Evolutionary conservation across 768 basidiomycete genomes (phyloP), one percentile per base, ranked within the genome.

Genomic region (Leccinum disarticulatum): DNA sequence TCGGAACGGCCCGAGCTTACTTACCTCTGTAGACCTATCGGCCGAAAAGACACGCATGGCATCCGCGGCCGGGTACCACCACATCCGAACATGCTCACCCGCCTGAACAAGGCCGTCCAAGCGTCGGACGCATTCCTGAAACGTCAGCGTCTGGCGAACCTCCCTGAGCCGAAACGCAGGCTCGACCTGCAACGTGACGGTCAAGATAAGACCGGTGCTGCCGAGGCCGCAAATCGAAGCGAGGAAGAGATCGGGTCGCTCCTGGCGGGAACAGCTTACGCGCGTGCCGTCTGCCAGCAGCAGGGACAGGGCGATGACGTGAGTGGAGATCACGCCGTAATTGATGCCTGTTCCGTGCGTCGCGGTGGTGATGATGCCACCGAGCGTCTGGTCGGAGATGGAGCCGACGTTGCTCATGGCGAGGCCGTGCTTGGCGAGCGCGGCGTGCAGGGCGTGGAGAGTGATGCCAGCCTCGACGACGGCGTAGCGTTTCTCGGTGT

Each of bases 331-430:
- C 62, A 93, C 90, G 56, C 85, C 85, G 76, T 83, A 95, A 48
- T 76, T 69, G 59, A 90, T 79, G 46, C 97, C 96, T 13, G 92
- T 87, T 55, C 95, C 97, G 79, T 99, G 97, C 0, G 95, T 95
- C 8, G 93, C 93, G 61, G 97, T 99, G 14, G 93, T 87, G 68
- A 98, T 81, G 66, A 95, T 85, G 48, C 97, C 97, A 28, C 85
- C 95, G 63, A 99, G 81, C 3, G 94, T 93, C 73, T 98, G 96
- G 72, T 97, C 95, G 36, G 94, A 96, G 68, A 99, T 98, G 30
- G 94, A 95, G 36, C 97, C 97, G 61, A 98, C 81, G 74, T 91
- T 96, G 68, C 83, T 86, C 84, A 99, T 88, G 41, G 95, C 95
- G 33, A 98, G 83, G 35, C 81, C 80, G 66, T 87, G 77, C 13